Conservation (phyloP, 2,329 filamentous ascomycete species). For the Eurotiales sp. region DNA sequence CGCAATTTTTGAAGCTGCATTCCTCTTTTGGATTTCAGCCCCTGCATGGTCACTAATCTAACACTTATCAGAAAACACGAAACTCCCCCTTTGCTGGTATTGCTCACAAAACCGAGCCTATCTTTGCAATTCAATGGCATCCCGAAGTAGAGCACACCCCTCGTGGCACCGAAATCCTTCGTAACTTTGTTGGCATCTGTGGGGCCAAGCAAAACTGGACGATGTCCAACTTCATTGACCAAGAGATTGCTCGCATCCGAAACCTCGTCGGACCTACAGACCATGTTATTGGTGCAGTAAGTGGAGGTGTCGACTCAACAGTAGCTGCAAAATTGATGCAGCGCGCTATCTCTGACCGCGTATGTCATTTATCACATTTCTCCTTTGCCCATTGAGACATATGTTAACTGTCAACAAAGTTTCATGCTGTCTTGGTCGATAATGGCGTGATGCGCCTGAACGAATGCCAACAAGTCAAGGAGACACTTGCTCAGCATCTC, state of each 20-base stretch:
- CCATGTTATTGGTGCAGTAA: constrained; percentile 77
- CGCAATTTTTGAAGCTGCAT: background rate
- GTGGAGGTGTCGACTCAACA: constrained; percentile 84
- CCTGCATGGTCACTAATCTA: no score
- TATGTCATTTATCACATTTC: background rate
- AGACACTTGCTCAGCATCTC: constrained; percentile 72
- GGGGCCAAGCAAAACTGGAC: constrained; percentile 72
- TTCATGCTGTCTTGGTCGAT: constrained; percentile 81
- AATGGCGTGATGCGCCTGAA: constrained; percentile 82
- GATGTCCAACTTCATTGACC: constrained; percentile 77
- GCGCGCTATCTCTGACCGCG: constrained; percentile 74
- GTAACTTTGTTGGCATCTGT: constrained; percentile 87
- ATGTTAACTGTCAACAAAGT: no score
- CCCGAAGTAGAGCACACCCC: constrained; percentile 73
- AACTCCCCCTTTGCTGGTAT: constrained; percentile 78
- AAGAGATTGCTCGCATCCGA: constrained; percentile 77
- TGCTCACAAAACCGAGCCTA: constrained; percentile 55
- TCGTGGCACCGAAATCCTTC: constrained; percentile 65
- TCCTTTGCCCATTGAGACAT: no score
- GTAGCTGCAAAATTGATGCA: constrained; percentile 84
- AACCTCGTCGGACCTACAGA: constrained; percentile 74
- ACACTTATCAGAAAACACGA: constrained; percentile 62
- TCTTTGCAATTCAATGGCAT: constrained; percentile 56
- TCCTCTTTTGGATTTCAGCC: no score
- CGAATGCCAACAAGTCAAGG: constrained; percentile 76